A percentile compares a stretch with the other conserved stretches of the same genome.
Conservation (phyloP, 768 basidiomycete genomes). For the Lactarius sp. region DNA sequence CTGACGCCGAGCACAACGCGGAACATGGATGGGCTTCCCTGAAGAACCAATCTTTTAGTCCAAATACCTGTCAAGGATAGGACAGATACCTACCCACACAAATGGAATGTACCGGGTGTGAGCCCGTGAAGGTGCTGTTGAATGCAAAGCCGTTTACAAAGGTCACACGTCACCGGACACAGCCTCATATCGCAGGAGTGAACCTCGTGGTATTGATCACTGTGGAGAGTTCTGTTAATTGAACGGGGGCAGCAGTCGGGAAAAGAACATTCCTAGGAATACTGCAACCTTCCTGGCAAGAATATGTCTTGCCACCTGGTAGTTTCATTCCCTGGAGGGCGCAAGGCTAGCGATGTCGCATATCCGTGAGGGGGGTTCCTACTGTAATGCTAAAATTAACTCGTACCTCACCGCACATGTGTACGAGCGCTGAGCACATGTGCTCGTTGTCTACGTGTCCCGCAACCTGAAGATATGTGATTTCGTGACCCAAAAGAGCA, state of each 20-base stretch:
- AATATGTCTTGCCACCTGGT: background rate
- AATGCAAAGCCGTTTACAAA: constrained; percentile 52
- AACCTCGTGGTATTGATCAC: constrained; percentile 40
- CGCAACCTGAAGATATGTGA: constrained; percentile 36
- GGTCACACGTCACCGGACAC: constrained; percentile 50
- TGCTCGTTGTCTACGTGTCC: constrained; percentile 48
- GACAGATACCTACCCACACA: constrained; percentile 48
- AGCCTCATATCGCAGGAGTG: constrained; percentile 49
- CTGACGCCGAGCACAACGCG: constrained; percentile 39
- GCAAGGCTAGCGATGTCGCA: constrained; percentile 21
- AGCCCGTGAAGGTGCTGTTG: constrained; percentile 51
- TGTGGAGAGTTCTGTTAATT: constrained; percentile 23
- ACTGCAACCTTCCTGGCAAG: constrained; percentile 17
- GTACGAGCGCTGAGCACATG: constrained; percentile 47
- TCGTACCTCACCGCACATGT: constrained; percentile 54
- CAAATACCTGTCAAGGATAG: background rate
- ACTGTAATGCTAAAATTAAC: background rate
- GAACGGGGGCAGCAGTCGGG: background rate
- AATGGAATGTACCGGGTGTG: constrained; percentile 38
- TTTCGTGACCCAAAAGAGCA: no score
- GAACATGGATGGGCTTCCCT: constrained; percentile 51
- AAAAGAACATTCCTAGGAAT: constrained; percentile 8
- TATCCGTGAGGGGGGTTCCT: constrained; percentile 33
- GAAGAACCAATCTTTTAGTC: background rate
- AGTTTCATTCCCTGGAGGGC: background rate